A percentile compares a stretch with the other conserved stretches of the same genome.
These are phyloP conservation scores for Rhizopogon rudus DNA, from an alignment of 768 basidiomycete species.

Conservation along the genomic window DNA sequence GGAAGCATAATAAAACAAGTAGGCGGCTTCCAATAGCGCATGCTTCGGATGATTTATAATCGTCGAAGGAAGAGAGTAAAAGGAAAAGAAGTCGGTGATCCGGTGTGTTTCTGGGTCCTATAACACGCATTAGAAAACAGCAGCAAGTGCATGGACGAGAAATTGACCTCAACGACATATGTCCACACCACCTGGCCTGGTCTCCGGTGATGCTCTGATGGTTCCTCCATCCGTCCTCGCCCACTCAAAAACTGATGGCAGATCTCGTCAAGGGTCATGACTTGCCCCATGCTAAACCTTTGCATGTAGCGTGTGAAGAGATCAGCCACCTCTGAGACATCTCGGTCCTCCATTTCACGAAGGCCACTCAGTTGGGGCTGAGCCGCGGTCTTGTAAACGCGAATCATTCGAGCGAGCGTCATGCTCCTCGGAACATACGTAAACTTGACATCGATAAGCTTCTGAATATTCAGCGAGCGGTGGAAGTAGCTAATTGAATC, in stretches of 20 bases:
- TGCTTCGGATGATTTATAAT: constrained; percentile 77
- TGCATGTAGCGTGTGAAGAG: constrained; percentile 77
- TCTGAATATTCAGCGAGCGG: constrained; percentile 85
- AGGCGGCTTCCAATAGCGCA: constrained; percentile 82
- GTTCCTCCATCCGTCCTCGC: constrained; percentile 47
- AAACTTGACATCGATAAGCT: constrained; percentile 88
- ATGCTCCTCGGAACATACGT: constrained; percentile 80
- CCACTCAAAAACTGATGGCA: constrained; percentile 89
- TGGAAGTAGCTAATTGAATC: constrained; percentile 70
- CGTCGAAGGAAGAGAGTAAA: constrained; percentile 94
- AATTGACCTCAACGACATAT: constrained; percentile 87
- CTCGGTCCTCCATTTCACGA: constrained; percentile 83
- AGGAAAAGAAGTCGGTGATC: constrained; percentile 95
- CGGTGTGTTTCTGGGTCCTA: constrained; percentile 78
- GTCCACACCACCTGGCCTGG: constrained; percentile 90
- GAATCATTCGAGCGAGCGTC: constrained; percentile 90
- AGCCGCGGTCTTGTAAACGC: constrained; percentile 61
- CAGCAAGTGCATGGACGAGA: not conserved
- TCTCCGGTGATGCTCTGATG: constrained; percentile 35
- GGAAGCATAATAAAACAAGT: constrained; percentile 93
- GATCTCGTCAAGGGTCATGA: constrained; percentile 73
- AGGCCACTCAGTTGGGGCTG: constrained; percentile 54
- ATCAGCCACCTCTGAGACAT: constrained; percentile 64
- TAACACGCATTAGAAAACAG: constrained; percentile 1
- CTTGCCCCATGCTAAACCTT: constrained; percentile 78